These are phyloP conservation scores for Ceratobasidium sp. DNA, from an alignment of 1,284 basidiomycete genomes.

Conservation along the genomic window DNA sequence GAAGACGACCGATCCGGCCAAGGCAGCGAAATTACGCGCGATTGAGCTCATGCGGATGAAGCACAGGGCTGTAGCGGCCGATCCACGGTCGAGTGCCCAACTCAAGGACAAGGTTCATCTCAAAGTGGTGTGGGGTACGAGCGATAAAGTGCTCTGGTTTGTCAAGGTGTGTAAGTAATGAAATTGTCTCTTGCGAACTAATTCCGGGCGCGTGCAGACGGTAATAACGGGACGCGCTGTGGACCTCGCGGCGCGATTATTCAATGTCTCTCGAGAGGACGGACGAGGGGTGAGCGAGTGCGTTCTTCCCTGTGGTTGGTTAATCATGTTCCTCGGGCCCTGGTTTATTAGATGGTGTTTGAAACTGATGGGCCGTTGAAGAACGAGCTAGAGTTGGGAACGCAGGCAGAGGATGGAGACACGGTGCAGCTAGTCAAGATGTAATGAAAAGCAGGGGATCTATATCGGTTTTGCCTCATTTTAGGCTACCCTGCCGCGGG, in stretches of 20 bases:
- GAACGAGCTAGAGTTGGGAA: constrained; percentile 38
- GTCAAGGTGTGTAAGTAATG: constrained; percentile 59
- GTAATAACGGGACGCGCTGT: constrained; percentile 52
- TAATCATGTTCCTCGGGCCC: neutral
- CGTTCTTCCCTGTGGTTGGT: neutral
- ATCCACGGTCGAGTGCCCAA: constrained; percentile 57
- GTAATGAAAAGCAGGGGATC: constrained; percentile 10
- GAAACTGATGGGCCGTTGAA: constrained; percentile 33
- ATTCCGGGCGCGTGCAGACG: constrained; percentile 46
- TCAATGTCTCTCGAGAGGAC: constrained; percentile 45
- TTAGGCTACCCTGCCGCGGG: too few relatives aligned
- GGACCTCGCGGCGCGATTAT: constrained; percentile 51
- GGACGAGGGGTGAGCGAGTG: constrained; percentile 43
- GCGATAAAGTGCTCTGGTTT: constrained; percentile 66
- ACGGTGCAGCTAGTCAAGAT: constrained; percentile 36
- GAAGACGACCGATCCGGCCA: constrained; percentile 59
- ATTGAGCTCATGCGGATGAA: constrained; percentile 74
- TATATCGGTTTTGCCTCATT: constrained; percentile 8
- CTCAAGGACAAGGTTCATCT: constrained; percentile 65
- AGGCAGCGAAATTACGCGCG: constrained; percentile 61
- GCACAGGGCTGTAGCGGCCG: constrained; percentile 66
- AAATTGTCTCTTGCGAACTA: neutral
- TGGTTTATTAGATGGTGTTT: constrained; percentile 34
- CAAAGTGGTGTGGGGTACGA: constrained; percentile 51
- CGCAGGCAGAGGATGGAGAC: constrained; percentile 43